phyloP scores from a whole-genome alignment of 169 alveolate genomes.

The Cryptosporidium andersoni region DNA sequence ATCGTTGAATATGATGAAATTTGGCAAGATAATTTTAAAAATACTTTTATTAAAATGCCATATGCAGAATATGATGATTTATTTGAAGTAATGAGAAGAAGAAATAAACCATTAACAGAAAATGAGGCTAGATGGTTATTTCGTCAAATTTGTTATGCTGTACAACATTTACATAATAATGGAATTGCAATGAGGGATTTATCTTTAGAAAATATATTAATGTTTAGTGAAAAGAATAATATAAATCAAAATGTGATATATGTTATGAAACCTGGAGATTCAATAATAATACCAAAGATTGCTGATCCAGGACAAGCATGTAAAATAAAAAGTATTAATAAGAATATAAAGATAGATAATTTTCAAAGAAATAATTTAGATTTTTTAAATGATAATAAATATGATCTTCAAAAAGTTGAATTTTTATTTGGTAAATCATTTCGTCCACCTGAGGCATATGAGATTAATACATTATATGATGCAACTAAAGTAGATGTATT shows the following conservation, averaged over 20 bases:
- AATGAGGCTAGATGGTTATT: constrained; percentile 76
- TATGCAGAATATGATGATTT: constrained; percentile 77
- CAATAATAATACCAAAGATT: constrained; percentile 75
- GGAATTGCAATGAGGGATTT: constrained; percentile 75
- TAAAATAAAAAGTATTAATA: constrained; percentile 64
- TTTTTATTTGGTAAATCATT: constrained; percentile 79
- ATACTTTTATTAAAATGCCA: constrained; percentile 73
- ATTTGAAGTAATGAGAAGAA: constrained; percentile 76
- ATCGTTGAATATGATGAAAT: constrained; percentile 55
- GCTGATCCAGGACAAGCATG: constrained; percentile 84
- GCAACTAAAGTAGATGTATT: constrained; percentile 80
- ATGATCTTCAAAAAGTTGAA: constrained; percentile 63
- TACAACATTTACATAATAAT: constrained; percentile 71
- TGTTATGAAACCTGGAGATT: constrained; percentile 62
- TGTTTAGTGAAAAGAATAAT: constrained; percentile 73
- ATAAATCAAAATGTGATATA: constrained; percentile 5
- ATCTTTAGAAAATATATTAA: constrained; percentile 78
- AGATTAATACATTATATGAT: constrained; percentile 71
- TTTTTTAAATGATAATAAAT: constrained; percentile 37
- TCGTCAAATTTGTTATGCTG: constrained; percentile 72
- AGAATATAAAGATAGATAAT: neutral
- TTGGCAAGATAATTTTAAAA: constrained; percentile 66
- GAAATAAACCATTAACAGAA: constrained; percentile 73
- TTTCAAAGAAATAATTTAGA: neutral
- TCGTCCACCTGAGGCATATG: constrained; percentile 82